Percentiles rank a stretch among this genome's conserved stretches.
These are phyloP conservation scores for Hydnomerulius pinastri DNA, from an alignment of 768 basidiomycete genomes.

Conservation along the genomic window DNA sequence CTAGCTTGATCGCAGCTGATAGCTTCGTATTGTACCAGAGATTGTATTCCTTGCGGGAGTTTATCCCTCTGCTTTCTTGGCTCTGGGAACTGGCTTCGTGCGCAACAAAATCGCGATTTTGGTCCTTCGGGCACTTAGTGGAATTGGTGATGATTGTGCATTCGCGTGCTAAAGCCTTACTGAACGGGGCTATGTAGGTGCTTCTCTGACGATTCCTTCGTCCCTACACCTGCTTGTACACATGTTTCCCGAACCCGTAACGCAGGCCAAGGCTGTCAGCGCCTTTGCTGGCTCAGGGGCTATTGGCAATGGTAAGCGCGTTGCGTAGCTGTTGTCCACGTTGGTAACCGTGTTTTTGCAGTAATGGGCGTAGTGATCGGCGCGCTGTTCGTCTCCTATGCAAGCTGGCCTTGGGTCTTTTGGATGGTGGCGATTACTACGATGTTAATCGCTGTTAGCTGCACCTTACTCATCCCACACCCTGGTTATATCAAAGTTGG, in stretches of 20 bases:
- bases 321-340: no score
- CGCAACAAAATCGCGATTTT: slow-evolving; percentile 48
- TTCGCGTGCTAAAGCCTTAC: no score
- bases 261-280: slow-evolving; percentile 50
- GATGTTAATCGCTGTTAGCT: slow-evolving; percentile 31
- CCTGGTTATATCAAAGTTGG: slow-evolving; percentile 7
- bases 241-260: slow-evolving; percentile 47
- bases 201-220: slow-evolving; percentile 52
- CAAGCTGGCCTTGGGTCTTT: slow-evolving; percentile 54
- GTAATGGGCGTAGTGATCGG: slow-evolving; percentile 47
- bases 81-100: slow-evolving; percentile 49
- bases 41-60: slow-evolving; percentile 45
- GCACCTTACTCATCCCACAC: slow-evolving; percentile 42
- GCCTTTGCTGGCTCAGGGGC: slow-evolving; percentile 49
- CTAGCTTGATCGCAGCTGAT: background rate
- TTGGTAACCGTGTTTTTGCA: no score
- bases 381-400: slow-evolving; percentile 42
- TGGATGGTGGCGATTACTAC: slow-evolving; percentile 46
- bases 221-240: slow-evolving; percentile 51
- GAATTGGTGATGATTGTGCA: slow-evolving; percentile 46
- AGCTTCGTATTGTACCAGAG: slow-evolving; percentile 36
- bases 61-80: slow-evolving; percentile 41
- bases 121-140: slow-evolving; percentile 52
- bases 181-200: slow-evolving; percentile 29
- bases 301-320: slow-evolving; percentile 42